Evolutionary conservation across 352 stramenopile species (phyloP).

Genomic region (Thraustotheca clavata): DNA sequence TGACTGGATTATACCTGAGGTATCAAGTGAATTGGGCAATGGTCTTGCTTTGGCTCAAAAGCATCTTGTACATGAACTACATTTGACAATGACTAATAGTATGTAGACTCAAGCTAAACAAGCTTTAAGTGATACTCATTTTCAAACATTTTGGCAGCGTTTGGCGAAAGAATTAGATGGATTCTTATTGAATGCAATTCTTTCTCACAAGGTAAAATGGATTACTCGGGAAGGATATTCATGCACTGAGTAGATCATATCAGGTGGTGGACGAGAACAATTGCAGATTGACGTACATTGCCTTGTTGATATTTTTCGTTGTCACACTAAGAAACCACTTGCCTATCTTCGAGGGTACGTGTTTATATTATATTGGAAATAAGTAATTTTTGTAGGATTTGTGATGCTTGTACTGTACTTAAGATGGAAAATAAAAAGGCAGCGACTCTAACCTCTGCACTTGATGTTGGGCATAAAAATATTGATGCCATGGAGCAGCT

Average conservation of each 20-base stretch:
- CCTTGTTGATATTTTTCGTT: background rate
- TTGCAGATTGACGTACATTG: constrained; percentile 1
- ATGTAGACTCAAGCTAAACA: background rate
- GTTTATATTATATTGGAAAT: background rate
- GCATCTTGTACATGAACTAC: constrained; percentile 3
- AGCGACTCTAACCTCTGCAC: background rate
- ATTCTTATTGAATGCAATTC: background rate
- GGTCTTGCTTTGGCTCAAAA: background rate
- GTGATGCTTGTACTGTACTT: constrained; percentile 8
- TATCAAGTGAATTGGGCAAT: constrained; percentile 5
- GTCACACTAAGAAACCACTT: background rate
- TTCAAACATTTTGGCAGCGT: constrained; percentile 11
- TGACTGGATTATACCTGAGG: background rate
- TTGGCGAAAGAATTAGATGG: constrained; percentile 2
- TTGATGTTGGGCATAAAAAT: background rate
- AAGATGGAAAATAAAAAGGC: background rate
- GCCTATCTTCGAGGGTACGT: constrained; percentile 13
- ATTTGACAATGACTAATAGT: background rate
- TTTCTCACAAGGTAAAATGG: constrained; percentile 1
- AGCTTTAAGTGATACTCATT: background rate
- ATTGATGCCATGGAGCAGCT: constrained; percentile 4
- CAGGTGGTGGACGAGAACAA: background rate
- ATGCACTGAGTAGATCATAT: background rate
- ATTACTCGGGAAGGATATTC: background rate
- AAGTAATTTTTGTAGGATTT: background rate